These are phyloP conservation scores for Cyamopsis tetragonoloba DNA, from an alignment of 306 rosid genomes.

Conservation along the genomic window DNA sequence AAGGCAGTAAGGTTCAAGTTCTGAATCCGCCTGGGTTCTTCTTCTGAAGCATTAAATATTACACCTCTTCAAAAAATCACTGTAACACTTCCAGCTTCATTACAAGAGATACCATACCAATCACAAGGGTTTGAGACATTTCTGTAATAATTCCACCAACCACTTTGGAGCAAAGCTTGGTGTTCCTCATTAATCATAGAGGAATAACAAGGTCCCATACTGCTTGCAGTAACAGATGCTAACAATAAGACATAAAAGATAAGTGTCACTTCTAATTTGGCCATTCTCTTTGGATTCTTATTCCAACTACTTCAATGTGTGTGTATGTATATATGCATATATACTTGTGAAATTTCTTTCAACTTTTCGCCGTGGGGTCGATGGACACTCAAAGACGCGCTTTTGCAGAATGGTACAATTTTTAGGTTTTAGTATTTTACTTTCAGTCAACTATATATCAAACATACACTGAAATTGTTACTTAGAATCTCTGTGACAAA, in stretches of 20 bases:
- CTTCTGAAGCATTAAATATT: background rate
- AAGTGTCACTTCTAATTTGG: background rate
- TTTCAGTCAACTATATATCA: too few relatives aligned
- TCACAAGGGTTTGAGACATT: background rate
- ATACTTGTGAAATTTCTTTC: too few relatives aligned
- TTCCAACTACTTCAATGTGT: too few relatives aligned
- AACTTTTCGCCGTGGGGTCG: too few relatives aligned
- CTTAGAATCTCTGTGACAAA: too few relatives aligned
- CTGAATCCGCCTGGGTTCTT: background rate
- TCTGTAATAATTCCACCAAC: background rate
- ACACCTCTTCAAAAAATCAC: background rate
- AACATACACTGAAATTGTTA: too few relatives aligned
- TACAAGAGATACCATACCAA: background rate
- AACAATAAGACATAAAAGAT: too few relatives aligned
- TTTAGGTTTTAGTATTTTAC: too few relatives aligned
- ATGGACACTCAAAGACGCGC: too few relatives aligned
- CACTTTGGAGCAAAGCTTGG: background rate
- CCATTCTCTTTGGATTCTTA: too few relatives aligned
- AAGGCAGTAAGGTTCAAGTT: background rate
- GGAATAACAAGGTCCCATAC: background rate
- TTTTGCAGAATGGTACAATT: too few relatives aligned
- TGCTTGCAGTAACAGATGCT: background rate
- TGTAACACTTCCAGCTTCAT: background rate
- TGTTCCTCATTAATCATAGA: background rate
- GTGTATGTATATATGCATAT: too few relatives aligned